Conservation (phyloP, 305 asterid species). For the Rubia balearica region DNA sequence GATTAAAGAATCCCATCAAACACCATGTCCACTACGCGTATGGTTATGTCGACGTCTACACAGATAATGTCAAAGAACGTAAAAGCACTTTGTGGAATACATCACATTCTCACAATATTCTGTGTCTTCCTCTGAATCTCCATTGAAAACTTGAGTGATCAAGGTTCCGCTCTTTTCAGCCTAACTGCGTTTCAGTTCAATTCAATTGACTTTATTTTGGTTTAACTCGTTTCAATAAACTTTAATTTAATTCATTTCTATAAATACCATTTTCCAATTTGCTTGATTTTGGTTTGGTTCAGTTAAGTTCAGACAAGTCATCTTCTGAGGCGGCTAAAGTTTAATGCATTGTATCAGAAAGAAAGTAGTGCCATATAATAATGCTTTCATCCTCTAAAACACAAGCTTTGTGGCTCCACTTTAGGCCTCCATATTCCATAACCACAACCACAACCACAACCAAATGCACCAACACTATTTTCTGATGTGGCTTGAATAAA, state of each 20-base stretch:
- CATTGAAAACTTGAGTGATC: background rate
- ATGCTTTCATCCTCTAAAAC: constrained; percentile 17
- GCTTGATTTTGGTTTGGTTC: background rate
- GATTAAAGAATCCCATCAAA: constrained; percentile 15
- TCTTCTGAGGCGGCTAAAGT: background rate
- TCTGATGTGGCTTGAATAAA: constrained; percentile 12
- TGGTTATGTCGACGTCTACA: background rate
- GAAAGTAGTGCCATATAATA: background rate
- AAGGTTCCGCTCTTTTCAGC: no score
- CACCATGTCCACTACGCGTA: constrained; percentile 15
- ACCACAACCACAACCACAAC: background rate
- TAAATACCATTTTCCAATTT: no score
- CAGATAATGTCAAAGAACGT: background rate
- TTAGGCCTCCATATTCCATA: constrained; percentile 9
- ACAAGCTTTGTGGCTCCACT: constrained; percentile 19
- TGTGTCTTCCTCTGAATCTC: background rate
- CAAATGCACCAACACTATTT: constrained; percentile 1
- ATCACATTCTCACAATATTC: constrained; percentile 7
- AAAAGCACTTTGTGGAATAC: background rate
- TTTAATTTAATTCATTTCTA: background rate
- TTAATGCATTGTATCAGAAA: background rate
- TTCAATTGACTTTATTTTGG: no score
- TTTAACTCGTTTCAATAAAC: background rate
- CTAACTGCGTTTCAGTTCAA: no score
- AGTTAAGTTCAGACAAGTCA: background rate